Evolutionary conservation across 1,284 basidiomycete species (phyloP).

Genomic region (Irpex sp.): DNA sequence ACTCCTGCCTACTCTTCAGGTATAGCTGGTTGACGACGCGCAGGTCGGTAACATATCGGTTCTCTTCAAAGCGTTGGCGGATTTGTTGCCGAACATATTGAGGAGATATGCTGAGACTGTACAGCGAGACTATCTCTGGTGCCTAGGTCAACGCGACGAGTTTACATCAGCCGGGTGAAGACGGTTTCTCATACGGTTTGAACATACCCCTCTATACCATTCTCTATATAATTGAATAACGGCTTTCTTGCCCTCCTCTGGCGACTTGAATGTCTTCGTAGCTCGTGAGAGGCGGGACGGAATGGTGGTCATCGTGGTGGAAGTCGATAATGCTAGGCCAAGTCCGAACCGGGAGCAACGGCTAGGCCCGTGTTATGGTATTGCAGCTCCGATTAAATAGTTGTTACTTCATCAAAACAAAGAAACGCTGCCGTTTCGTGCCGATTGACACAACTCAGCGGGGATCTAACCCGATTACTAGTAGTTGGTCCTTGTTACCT

Average conservation of each 20-base stretch:
- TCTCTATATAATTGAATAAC: conserved; percentile 83
- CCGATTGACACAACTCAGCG: not conserved
- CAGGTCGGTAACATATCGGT: conserved; percentile 80
- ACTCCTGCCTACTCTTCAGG: conserved; percentile 85
- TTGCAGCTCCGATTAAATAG: not conserved
- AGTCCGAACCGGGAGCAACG: not conserved
- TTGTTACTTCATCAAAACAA: not conserved
- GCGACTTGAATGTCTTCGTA: conserved; percentile 55
- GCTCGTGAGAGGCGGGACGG: conserved; percentile 83
- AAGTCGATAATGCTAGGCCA: not conserved
- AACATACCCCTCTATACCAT: conserved; percentile 86
- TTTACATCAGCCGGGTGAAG: not conserved
- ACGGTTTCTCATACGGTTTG: conserved; percentile 1
- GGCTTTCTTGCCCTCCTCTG: conserved; percentile 69
- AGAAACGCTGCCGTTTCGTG: not conserved
- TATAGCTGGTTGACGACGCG: conserved; percentile 87
- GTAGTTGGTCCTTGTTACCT: too few relatives aligned
- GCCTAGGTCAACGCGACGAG: conserved; percentile 49
- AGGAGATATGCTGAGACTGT: conserved; percentile 82
- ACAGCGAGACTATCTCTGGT: conserved; percentile 84
- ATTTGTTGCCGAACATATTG: conserved; percentile 82
- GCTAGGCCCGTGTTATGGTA: not conserved
- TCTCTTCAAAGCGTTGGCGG: conserved; percentile 85
- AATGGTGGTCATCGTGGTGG: conserved; percentile 77
- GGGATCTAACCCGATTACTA: too few relatives aligned